Percentiles rank a stretch among this genome's conserved stretches.
Conservation (phyloP, 805 yeast species). For the Yamadazyma laniorum region DNA sequence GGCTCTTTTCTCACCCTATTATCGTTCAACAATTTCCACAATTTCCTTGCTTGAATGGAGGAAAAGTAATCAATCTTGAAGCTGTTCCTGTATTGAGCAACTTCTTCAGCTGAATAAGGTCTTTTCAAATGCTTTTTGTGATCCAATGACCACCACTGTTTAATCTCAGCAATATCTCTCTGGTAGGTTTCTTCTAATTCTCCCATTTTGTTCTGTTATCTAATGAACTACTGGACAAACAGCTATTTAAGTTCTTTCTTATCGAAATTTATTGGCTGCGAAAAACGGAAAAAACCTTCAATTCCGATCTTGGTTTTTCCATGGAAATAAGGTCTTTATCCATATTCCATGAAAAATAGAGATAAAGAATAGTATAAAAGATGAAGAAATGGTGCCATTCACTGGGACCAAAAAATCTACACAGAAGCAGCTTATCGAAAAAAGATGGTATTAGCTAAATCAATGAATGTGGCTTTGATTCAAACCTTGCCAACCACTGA, state of each 20-base stretch:
- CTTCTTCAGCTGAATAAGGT: slow-evolving; percentile 51
- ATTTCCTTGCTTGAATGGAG: slow-evolving; percentile 51
- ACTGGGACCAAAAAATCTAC: too few relatives aligned
- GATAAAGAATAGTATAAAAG: too few relatives aligned
- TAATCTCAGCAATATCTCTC: slow-evolving; percentile 17
- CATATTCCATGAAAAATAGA: too few relatives aligned
- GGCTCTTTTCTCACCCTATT: slow-evolving; percentile 44
- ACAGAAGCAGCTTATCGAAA: too few relatives aligned
- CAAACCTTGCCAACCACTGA: slow-evolving; percentile 10
- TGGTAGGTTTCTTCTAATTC: slow-evolving; percentile 7
- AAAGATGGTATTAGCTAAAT: slow-evolving; percentile 8
- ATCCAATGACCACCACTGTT: slow-evolving; percentile 12
- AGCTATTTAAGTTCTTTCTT: neutral
- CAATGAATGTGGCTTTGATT: slow-evolving; percentile 10
- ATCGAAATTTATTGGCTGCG: neutral
- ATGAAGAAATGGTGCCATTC: too few relatives aligned
- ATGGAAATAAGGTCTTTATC: too few relatives aligned
- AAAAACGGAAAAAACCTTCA: too few relatives aligned
- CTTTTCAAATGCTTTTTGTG: slow-evolving; percentile 28
- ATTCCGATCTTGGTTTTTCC: too few relatives aligned
- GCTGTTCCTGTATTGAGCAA: slow-evolving; percentile 54
- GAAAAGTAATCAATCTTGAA: slow-evolving; percentile 43
- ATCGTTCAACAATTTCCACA: slow-evolving; percentile 44
- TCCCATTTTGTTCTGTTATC: neutral
- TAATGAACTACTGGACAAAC: too few relatives aligned